Conservation (phyloP, 2,329 filamentous ascomycete species). For the Aquanectria penicillioides region DNA sequence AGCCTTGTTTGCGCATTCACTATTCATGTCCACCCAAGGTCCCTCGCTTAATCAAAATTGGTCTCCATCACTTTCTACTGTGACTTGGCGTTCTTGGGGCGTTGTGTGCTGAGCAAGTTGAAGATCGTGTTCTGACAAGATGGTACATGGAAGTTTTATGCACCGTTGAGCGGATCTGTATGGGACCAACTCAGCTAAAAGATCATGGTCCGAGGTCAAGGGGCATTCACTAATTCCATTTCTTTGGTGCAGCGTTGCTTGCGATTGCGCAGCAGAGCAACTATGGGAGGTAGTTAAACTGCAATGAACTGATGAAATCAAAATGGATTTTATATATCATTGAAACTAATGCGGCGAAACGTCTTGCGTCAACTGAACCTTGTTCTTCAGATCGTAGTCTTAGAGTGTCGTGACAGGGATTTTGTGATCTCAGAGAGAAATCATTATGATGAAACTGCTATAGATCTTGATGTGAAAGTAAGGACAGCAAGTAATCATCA, state of each 20-base stretch:
- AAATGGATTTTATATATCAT: too few species aligned
- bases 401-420: too few species aligned
- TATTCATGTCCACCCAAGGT: too few species aligned
- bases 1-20: too few species aligned
- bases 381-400: too few species aligned
- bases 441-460: too few species aligned
- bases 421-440: too few species aligned
- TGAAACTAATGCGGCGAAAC: too few species aligned
- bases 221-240: background rate
- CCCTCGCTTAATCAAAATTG: too few species aligned
- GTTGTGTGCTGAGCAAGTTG: background rate
- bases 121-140: background rate
- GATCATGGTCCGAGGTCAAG: background rate
- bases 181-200: background rate
- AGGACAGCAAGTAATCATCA: too few species aligned
- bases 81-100: background rate
- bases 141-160: background rate
- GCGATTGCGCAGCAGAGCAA: background rate
- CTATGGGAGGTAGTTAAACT: background rate
- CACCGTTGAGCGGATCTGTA: background rate
- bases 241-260: background rate
- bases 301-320: background rate
- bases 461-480: too few species aligned
- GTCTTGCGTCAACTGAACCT: too few species aligned
- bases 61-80: background rate